Evolutionary conservation across 768 basidiomycete species (phyloP), one percentile per base, ranked within the genome.

Genomic region (Calocera cornea): DNA sequence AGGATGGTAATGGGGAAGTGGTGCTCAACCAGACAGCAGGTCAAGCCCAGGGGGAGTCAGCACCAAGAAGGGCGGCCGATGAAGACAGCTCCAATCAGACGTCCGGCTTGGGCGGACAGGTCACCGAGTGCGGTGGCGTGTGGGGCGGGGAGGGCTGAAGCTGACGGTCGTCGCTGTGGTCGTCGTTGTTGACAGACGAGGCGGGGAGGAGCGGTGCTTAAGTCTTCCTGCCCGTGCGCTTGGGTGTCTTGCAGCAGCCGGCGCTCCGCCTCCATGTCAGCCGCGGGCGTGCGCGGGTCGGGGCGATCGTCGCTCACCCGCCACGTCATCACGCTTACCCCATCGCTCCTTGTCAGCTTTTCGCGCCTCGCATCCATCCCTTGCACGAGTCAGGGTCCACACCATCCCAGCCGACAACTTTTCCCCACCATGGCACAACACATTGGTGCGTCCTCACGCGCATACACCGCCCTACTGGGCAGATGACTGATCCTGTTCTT

Each of bases 1-100:
- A 50, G 24, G 24, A 2, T 33, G 24, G 54, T 27, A 31, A 27
- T 33, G 54, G 2, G 54, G 11, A 19, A 7, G 44, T 47, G 31
- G 54, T 16, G 49, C 54, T 60, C 10, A 60, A 60, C 54, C 54
- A 47, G 54, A 60, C 54, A 60, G 54, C 54, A 60, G 54, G 54
- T 19, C 19, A 24, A 47, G 44, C 44, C 8, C 31, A 60, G 31
- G 27, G 22, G 2, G 36, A 5, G 36, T 14, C 7, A 10, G 22
- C 27, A 29, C 54, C 31, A 31, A 60, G 54, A 11, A 60, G 31
- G 49, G 31, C 8, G 54, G 54, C 31, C 31, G 54, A 60, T 60
- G 14, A 60, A 60, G 54, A 60, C 54, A 60, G 54, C 54, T 60
- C 54, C 54, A 33, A 60, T 60, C 54, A 60, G 31, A 27, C 54